These are phyloP conservation scores for Scortechinia acanthostroma DNA, from an alignment of 2,329 filamentous ascomycete genomes.

Conservation along the genomic window DNA sequence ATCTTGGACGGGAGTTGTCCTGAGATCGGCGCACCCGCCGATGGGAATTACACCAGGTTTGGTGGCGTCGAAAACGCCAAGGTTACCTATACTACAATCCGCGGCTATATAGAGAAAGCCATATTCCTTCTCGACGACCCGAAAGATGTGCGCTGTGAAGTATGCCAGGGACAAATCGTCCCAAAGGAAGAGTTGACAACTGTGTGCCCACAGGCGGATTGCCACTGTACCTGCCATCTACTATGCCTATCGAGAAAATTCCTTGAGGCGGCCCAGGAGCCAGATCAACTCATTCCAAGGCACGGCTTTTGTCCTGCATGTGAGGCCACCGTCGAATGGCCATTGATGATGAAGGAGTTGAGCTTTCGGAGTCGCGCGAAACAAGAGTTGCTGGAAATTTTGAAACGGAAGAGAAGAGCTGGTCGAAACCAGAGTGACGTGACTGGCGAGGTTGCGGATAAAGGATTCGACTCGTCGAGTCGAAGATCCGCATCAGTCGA, in stretches of 20 bases:
- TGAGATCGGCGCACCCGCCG: conserved; percentile 4
- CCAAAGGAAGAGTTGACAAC: conserved; percentile 3
- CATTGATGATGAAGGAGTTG: conserved; percentile 9
- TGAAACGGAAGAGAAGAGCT: not conserved
- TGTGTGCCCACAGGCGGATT: conserved; percentile 9
- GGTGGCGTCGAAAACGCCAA: not conserved
- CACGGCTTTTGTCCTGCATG: conserved; percentile 9
- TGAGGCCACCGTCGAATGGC: conserved; percentile 6
- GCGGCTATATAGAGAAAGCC: conserved; percentile 7
- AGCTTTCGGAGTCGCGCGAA: conserved; percentile 3
- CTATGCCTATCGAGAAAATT: conserved; percentile 8
- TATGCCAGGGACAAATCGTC: conserved; percentile 3
- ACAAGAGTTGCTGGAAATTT: not conserved
- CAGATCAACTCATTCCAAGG: conserved; percentile 6
- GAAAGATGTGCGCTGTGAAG: conserved; percentile 4
- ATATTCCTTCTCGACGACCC: conserved; percentile 4
- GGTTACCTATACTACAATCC: conserved; percentile 1
- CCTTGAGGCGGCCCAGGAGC: conserved; percentile 5
- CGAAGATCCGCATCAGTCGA: too few relatives aligned
- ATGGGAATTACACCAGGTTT: not conserved
- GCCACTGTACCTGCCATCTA: conserved; percentile 8
- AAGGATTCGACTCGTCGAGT: too few relatives aligned
- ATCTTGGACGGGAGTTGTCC: conserved; percentile 34
- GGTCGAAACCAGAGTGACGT: not conserved
- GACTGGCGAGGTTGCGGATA: too few relatives aligned